Percentiles rank a stretch among this genome's conserved stretches.
These are phyloP conservation scores for Gossypium lobatum DNA, from an alignment of 441 rosid species.

Conservation along the genomic window DNA sequence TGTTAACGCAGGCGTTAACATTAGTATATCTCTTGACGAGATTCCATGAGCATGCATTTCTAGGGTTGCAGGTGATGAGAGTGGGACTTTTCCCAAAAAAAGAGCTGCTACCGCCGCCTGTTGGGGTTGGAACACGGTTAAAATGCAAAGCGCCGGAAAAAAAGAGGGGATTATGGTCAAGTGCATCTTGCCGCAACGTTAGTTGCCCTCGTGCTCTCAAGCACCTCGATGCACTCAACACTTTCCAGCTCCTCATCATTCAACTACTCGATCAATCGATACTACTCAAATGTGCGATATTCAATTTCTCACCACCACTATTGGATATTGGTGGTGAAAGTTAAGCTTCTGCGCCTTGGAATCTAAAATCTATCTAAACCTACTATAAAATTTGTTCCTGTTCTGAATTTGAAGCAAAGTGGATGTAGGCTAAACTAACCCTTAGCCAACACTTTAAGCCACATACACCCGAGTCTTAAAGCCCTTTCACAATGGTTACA, in stretches of 20 bases:
- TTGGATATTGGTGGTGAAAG: not conserved
- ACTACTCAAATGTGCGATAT: not conserved
- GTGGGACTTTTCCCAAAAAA: slow-evolving; percentile 5
- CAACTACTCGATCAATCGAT: not conserved
- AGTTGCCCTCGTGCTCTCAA: slow-evolving; percentile 18
- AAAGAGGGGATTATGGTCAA: not conserved
- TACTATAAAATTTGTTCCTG: not conserved
- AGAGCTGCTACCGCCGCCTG: slow-evolving; percentile 10
- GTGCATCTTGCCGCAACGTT: slow-evolving; percentile 7
- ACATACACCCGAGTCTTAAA: not conserved
- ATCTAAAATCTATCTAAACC: too few species aligned
- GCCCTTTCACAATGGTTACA: not conserved
- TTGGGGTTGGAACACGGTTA: not conserved
- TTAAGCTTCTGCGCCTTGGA: not conserved
- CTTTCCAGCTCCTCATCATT: not conserved
- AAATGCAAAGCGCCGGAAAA: not conserved
- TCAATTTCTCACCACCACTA: not conserved
- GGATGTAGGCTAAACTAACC: not conserved
- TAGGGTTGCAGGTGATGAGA: slow-evolving; percentile 1
- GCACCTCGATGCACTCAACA: slow-evolving; percentile 19
- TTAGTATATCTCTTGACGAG: slow-evolving; percentile 8
- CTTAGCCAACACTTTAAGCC: not conserved
- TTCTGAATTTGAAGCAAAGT: not conserved
- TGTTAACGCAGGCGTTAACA: slow-evolving; percentile 32
- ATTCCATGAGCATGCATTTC: slow-evolving; percentile 15